Percentiles rank a stretch among this genome's conserved stretches.
These are phyloP conservation scores for Podila clonocystis DNA, from an alignment of 192 early-diverging fungal genomes.

Conservation along the genomic window DNA sequence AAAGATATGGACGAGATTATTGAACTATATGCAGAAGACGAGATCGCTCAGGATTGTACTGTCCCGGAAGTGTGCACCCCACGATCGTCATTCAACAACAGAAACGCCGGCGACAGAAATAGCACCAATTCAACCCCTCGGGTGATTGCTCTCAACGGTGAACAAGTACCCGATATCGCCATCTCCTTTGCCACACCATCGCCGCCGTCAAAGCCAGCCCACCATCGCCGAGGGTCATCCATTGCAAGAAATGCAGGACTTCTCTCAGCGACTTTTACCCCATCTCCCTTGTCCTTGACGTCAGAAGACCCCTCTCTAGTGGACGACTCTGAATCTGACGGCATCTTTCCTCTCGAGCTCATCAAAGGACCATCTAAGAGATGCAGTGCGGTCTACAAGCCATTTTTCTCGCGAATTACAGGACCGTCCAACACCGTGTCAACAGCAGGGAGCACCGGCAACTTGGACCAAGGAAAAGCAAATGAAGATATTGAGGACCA, in stretches of 20 bases:
- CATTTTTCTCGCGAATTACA: too few species aligned
- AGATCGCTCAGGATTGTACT: too few species aligned
- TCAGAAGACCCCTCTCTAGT: too few species aligned
- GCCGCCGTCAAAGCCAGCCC: neutral
- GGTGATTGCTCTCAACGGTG: neutral
- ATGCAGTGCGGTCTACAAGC: too few species aligned
- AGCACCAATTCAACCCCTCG: neutral
- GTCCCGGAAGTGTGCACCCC: too few species aligned
- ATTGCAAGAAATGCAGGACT: neutral
- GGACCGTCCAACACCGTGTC: too few species aligned
- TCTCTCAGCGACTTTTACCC: neutral
- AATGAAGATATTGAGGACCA: constrained; percentile 3
- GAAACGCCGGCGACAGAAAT: neutral
- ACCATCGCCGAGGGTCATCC: constrained; percentile 15
- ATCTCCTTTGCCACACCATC: constrained; percentile 26
- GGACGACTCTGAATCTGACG: too few species aligned
- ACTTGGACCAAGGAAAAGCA: neutral
- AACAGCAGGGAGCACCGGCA: neutral
- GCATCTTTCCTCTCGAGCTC: too few species aligned
- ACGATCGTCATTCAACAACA: too few species aligned
- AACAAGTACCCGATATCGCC: constrained; percentile 26
- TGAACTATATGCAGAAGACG: too few species aligned
- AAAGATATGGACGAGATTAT: too few species aligned
- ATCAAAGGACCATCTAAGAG: too few species aligned
- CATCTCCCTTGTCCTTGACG: neutral